Percentiles rank a stretch among this genome's conserved stretches.
phyloP scores from a whole-genome alignment of 1,139 yeast species.

The Sugiyamaella xylanicola region DNA sequence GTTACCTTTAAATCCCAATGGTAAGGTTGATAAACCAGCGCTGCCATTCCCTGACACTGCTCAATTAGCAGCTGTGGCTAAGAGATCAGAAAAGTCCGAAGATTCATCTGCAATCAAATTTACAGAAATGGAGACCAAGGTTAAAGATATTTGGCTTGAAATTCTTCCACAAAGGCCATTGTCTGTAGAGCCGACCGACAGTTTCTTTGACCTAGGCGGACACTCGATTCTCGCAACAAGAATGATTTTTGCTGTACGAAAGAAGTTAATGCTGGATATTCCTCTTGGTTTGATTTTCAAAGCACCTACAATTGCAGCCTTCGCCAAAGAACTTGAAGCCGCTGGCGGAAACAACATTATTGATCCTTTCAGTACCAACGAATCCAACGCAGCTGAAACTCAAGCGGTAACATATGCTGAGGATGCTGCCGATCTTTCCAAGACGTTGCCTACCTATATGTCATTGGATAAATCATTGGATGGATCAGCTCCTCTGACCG shows the following conservation, averaged over 20 bases:
- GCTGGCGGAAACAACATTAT: conserved; percentile 50
- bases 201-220: conserved; percentile 97
- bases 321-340: conserved; percentile 72
- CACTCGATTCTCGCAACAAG: conserved; percentile 96
- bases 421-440: conserved; percentile 67
- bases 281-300: conserved; percentile 91
- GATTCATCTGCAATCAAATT: conserved; percentile 40
- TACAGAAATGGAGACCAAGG: conserved; percentile 63
- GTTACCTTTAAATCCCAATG: conserved; percentile 95
- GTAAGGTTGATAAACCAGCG: conserved; percentile 97
- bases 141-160: conserved; percentile 81
- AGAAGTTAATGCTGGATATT: conserved; percentile 71
- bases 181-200: conserved; percentile 71
- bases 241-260: conserved; percentile 91
- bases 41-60: conserved; percentile 92
- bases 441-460: conserved; percentile 49
- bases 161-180: conserved; percentile 87
- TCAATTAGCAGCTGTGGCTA: conserved; percentile 71
- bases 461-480: conserved; percentile 44
- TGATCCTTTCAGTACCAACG: conserved; percentile 9
- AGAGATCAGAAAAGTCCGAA: conserved; percentile 38
- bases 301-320: conserved; percentile 78
- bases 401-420: conserved; percentile 51
- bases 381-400: conserved; percentile 24
- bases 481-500: conserved; percentile 51